phyloP scores from a whole-genome alignment of 176 grass and related monocot genomes.

The Bothriochloa decipiens region DNA sequence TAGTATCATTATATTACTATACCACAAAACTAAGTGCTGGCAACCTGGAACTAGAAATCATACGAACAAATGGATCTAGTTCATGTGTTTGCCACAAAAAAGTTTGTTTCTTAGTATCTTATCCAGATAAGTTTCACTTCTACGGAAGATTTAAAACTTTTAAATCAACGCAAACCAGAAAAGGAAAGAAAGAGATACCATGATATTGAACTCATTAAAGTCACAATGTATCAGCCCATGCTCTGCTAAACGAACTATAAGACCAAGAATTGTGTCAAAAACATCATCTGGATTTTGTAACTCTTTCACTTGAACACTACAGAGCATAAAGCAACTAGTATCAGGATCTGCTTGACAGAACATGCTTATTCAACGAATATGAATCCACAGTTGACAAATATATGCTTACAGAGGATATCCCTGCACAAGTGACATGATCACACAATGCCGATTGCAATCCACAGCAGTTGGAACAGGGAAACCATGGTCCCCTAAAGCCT shows the following conservation, averaged over 20 bases:
- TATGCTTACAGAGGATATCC: slow-evolving; percentile 88
- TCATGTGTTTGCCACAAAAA: background rate
- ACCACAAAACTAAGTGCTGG: background rate
- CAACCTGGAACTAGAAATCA: background rate
- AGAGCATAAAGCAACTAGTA: slow-evolving; percentile 18
- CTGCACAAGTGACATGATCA: slow-evolving; percentile 92
- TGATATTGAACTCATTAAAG: slow-evolving; percentile 99
- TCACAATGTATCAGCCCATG: slow-evolving; percentile 99
- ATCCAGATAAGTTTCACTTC: background rate
- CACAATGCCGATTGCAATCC: slow-evolving; percentile 91
- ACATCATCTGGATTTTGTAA: slow-evolving; percentile 87
- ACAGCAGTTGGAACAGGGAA: slow-evolving; percentile 91
- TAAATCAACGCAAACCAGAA: background rate
- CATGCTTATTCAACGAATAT: background rate
- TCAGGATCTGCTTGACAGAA: background rate
- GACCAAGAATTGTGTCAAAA: slow-evolving; percentile 82
- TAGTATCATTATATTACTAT: background rate
- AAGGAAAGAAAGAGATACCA: slow-evolving; percentile 56
- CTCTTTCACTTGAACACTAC: slow-evolving; percentile 86
- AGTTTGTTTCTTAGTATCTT: background rate
- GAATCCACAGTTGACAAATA: background rate
- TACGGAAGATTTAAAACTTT: background rate
- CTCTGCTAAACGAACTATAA: slow-evolving; percentile 85
- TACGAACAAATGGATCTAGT: background rate
- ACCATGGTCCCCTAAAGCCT: slow-evolving; percentile 89